Base-by-base conservation (phyloP, 257 asterid genomes). In the Prunella vulgaris region DNA sequence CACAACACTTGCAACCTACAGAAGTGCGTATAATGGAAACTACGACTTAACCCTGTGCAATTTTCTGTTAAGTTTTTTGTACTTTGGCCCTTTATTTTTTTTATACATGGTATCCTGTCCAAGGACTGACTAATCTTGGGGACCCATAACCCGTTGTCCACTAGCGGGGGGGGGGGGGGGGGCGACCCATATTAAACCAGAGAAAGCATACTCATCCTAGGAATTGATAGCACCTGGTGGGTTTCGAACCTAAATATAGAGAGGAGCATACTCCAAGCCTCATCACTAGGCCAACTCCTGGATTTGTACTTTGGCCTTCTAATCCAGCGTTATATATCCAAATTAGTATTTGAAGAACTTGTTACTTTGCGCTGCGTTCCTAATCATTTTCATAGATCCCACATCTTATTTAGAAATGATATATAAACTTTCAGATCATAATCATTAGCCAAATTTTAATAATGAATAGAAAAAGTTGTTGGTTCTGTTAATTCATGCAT, bases 221-320 rank as follows among this genome's bases (percentile, higher is more conserved):
- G n/a, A n/a, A n/a, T n/a, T n/a, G n/a, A n/a, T n/a, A n/a, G n/a
- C n/a, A n/a, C n/a, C n/a, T n/a, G n/a, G n/a, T n/a, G n/a, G n/a
- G n/a, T n/a, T n/a, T n/a, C n/a, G n/a, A n/a, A n/a, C n/a, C n/a
- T n/a, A n/a, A n/a, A n/a, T n/a, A n/a, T n/a, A n/a, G n/a, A n/a
- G n/a, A n/a, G n/a, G n/a, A n/a, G n/a, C n/a, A n/a, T n/a, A n/a
- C n/a, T n/a, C n/a, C n/a, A n/a, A n/a, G n/a, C n/a, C n/a, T n/a
- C n/a, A n/a, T n/a, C n/a, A n/a, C n/a, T n/a, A n/a, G n/a, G n/a
- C n/a, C n/a, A n/a, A n/a, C n/a, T n/a, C n/a, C n/a, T n/a, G n/a
- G n/a, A n/a, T n/a, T n/a, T n/a, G n/a, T n/a, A n/a, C 38, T 18
- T 49, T 53, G 46, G 57, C 59, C 59, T 72, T 35, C 22, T 63